These are phyloP conservation scores for apple (Malus domestica) DNA, from an alignment of 306 rosid genomes.

Conservation along the genomic window ASM211411v1 NC_041796.1:1547501-1548000, in stretches of 20 bases:
- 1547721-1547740: slow-evolving; percentile 85
- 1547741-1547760: slow-evolving; percentile 68
- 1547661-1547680: slow-evolving; percentile 69
- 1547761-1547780: not conserved
- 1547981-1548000: no score
- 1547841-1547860: not conserved
- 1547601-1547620: not conserved
- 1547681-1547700: slow-evolving; percentile 54
- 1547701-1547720: slow-evolving; percentile 75
- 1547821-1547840: not conserved
- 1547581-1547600: not conserved
- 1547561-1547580: not conserved
- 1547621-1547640: slow-evolving; percentile 13
- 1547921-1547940: not conserved
- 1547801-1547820: not conserved
- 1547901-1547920: not conserved
- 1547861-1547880: not conserved
- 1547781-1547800: not conserved
- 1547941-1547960: not conserved
- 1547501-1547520: slow-evolving; percentile 83
- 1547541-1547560: slow-evolving; percentile 50
- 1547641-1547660: slow-evolving; percentile 84
- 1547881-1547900: not conserved
- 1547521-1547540: slow-evolving; percentile 72
- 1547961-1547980: slow-evolving; percentile 2